phyloP scores from a whole-genome alignment of 805 yeast species.

The Priceomyces fermenticarens region DNA sequence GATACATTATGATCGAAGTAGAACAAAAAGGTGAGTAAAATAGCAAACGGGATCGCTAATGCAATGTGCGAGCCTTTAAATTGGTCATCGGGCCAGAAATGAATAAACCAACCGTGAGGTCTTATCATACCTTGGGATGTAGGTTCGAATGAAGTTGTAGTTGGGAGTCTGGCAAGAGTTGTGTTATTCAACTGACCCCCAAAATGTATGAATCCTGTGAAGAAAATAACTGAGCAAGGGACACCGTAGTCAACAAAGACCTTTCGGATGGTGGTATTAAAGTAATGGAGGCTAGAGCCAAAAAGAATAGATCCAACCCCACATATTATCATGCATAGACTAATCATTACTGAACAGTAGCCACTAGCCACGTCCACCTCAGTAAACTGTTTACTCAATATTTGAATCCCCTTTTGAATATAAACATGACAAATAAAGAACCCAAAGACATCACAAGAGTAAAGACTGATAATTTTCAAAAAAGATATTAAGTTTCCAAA shows the following conservation, averaged over 20 bases:
- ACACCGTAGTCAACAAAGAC: conserved; percentile 83
- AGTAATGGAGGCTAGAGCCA: conserved; percentile 61
- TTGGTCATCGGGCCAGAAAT: conserved; percentile 60
- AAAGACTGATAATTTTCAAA: conserved; percentile 69
- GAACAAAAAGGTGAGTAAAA: conserved; percentile 77
- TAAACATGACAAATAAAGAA: conserved; percentile 85
- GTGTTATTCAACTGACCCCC: conserved; percentile 70
- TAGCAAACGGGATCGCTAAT: conserved; percentile 89
- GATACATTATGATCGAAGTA: conserved; percentile 96
- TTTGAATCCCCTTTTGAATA: conserved; percentile 86
- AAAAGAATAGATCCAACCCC: conserved; percentile 62
- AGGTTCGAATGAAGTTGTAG: conserved; percentile 71
- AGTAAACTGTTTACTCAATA: conserved; percentile 66
- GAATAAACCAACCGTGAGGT: conserved; percentile 71
- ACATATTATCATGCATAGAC: conserved; percentile 70
- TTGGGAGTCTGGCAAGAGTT: conserved; percentile 61
- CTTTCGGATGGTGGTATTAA: conserved; percentile 59
- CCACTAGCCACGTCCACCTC: conserved; percentile 45
- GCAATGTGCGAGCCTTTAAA: conserved; percentile 74
- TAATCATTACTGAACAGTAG: conserved; percentile 70
- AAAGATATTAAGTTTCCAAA: conserved; percentile 63
- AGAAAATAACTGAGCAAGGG: conserved; percentile 79
- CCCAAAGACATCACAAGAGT: conserved; percentile 92
- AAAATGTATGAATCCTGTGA: conserved; percentile 90
- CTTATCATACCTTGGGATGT: conserved; percentile 42